phyloP scores from a whole-genome alignment of 23 red algal species.

The Cyanidiococcus yangmingshanensis region DNA sequence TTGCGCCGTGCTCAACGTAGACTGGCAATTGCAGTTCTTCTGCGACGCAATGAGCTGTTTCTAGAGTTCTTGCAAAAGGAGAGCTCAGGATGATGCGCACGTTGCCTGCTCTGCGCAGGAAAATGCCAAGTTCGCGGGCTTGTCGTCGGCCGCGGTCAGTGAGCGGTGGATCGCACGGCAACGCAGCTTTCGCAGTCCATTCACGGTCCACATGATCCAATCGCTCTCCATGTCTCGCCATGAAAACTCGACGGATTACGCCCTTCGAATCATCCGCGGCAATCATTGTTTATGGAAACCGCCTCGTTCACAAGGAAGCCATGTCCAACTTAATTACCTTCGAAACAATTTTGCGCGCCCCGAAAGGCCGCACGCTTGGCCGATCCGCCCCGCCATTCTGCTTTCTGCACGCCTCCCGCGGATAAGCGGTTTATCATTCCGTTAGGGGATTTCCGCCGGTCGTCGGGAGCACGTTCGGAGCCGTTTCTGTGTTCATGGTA shows the following conservation, averaged over 20 bases:
- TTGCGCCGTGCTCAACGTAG: slow-evolving; percentile 24
- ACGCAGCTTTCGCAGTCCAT: slow-evolving; percentile 34
- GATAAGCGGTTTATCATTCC: no score
- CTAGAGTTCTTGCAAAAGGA: slow-evolving; percentile 31
- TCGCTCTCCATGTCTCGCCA: slow-evolving; percentile 76
- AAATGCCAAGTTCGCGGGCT: slow-evolving; percentile 36
- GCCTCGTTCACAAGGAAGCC: no score
- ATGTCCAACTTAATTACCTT: no score
- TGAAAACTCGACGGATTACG: slow-evolving; percentile 23
- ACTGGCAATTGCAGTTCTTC: slow-evolving; percentile 14
- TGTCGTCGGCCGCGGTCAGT: slow-evolving; percentile 50
- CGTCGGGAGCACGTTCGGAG: no score
- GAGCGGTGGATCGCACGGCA: slow-evolving; percentile 54
- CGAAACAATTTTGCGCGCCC: no score
- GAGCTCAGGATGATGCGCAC: slow-evolving; percentile 20
- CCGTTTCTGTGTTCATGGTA: no score
- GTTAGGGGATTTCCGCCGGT: no score
- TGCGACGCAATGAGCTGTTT: slow-evolving; percentile 22
- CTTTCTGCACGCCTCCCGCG: no score
- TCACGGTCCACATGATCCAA: slow-evolving; percentile 53
- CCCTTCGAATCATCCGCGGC: not conserved
- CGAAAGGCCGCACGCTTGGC: no score
- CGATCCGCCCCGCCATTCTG: no score
- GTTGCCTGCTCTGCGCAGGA: not conserved
- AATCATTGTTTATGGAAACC: no score